phyloP scores from a whole-genome alignment of 2,329 filamentous ascomycete species.

The Allantophomopsis cytisporea region DNA sequence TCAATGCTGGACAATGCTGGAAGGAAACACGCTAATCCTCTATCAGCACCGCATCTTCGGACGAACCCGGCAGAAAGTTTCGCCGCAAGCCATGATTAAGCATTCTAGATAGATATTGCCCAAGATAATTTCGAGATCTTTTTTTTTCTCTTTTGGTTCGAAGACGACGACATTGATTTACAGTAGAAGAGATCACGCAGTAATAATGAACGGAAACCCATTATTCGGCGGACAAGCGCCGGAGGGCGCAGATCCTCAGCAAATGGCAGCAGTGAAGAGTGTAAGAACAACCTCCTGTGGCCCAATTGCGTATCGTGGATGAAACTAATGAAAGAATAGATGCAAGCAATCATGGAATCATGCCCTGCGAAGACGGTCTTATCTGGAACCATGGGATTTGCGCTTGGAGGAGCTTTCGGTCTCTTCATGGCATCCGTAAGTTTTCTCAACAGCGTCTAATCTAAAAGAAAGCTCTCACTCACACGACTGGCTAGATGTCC shows the following conservation, averaged over 20 bases:
- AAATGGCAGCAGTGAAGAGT: constrained; percentile 16
- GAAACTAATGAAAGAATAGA: constrained; percentile 6
- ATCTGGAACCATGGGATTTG: constrained; percentile 88
- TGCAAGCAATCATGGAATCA: constrained; percentile 58
- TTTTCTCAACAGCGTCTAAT: constrained; percentile 8
- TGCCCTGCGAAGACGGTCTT: constrained; percentile 82
- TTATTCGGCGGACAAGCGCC: constrained; percentile 2
- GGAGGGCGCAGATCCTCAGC: constrained; percentile 12
- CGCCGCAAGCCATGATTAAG: too few species aligned
- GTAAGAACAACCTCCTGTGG: constrained; percentile 7
- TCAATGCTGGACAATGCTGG: too few species aligned
- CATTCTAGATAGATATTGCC: neutral
- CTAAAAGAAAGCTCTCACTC: neutral
- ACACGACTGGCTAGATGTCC: constrained; percentile 55
- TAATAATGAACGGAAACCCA: too few species aligned
- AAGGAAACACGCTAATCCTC: neutral
- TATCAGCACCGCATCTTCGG: neutral
- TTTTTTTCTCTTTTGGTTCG: too few species aligned
- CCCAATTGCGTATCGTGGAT: too few species aligned
- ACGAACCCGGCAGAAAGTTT: constrained; percentile 1
- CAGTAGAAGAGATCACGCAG: too few species aligned
- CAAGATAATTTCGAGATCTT: too few species aligned
- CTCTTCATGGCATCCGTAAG: constrained; percentile 95
- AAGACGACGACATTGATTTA: too few species aligned
- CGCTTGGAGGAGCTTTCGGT: constrained; percentile 84